A percentile compares a stretch with the other conserved stretches of the same genome.
These are phyloP conservation scores for Coniochaeta sp. DNA, from an alignment of 2,329 filamentous ascomycete species.

Conservation along the genomic window DNA sequence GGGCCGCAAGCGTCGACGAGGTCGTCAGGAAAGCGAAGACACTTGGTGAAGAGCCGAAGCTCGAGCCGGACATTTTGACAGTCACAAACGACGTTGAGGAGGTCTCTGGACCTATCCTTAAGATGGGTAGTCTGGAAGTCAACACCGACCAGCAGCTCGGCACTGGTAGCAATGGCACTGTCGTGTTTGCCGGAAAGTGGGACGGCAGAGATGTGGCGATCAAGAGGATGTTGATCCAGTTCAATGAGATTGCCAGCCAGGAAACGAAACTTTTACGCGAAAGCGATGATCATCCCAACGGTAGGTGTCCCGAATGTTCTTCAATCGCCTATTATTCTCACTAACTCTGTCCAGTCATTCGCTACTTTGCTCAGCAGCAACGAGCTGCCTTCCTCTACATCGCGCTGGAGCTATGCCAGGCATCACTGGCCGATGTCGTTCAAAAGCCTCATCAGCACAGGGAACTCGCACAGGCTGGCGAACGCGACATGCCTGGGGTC, in stretches of 20 bases:
- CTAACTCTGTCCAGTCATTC: conserved; percentile 61
- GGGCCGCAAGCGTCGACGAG: conserved; percentile 49
- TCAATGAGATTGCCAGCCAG: conserved; percentile 90
- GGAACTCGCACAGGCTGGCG: conserved; percentile 64
- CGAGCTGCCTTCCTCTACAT: conserved; percentile 92
- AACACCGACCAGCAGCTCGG: conserved; percentile 57
- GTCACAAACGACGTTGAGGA: conserved; percentile 51
- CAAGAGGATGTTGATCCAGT: conserved; percentile 93
- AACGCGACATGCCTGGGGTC: conserved; percentile 69
- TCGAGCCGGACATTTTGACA: conserved; percentile 57
- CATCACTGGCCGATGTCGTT: conserved; percentile 86
- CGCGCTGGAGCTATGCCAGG: conserved; percentile 86
- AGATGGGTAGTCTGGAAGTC: conserved; percentile 58
- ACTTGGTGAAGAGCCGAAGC: conserved; percentile 40
- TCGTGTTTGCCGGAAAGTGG: conserved; percentile 91
- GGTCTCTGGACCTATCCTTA: conserved; percentile 51
- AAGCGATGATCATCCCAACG: conserved; percentile 90
- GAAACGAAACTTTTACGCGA: conserved; percentile 87
- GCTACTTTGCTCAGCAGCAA: conserved; percentile 88
- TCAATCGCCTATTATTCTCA: neutral
- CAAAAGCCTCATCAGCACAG: conserved; percentile 64
- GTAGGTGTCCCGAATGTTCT: conserved; percentile 33
- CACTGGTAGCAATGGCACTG: conserved; percentile 88
- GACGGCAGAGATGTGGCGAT: conserved; percentile 90
- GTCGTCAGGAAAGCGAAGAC: conserved; percentile 53